Evolutionary conservation across 495 filamentous ascomycete genomes (phyloP).

Genomic region (Penicillium roqueforti): DNA sequence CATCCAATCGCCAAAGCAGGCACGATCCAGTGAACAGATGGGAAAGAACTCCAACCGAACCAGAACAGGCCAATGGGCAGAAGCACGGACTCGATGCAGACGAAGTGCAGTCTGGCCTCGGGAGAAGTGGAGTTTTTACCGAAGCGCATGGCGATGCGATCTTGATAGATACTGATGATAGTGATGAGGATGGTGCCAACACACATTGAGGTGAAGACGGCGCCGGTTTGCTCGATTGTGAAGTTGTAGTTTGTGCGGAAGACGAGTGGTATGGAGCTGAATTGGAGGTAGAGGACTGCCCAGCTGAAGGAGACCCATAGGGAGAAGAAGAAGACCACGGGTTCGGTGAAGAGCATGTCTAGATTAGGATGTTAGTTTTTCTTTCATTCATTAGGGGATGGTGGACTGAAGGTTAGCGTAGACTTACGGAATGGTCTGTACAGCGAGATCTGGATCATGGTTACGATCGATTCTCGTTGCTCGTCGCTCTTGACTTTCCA

Average conservation of each 20-base stretch:
- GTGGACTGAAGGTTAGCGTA: neutral
- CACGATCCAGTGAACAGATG: slow-evolving; percentile 70
- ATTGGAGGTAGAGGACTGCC: slow-evolving; percentile 84
- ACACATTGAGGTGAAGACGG: slow-evolving; percentile 72
- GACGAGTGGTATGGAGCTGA: slow-evolving; percentile 72
- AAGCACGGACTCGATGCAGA: slow-evolving; percentile 65
- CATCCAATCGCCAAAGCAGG: slow-evolving; percentile 66
- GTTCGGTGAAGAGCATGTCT: slow-evolving; percentile 81
- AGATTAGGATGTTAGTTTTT: slow-evolving; percentile 3
- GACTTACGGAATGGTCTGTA: slow-evolving; percentile 69
- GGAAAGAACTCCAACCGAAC: slow-evolving; percentile 70
- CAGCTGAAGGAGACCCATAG: slow-evolving; percentile 88
- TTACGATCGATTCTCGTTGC: slow-evolving; percentile 61
- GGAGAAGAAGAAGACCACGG: slow-evolving; percentile 92
- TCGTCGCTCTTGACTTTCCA: slow-evolving; percentile 87
- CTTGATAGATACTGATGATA: slow-evolving; percentile 71
- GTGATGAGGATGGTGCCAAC: slow-evolving; percentile 66
- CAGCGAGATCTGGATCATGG: slow-evolving; percentile 70
- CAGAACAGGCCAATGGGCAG: slow-evolving; percentile 78
- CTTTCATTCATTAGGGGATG: neutral
- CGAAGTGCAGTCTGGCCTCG: slow-evolving; percentile 79
- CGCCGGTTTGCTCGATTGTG: slow-evolving; percentile 59
- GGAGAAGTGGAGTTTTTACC: slow-evolving; percentile 52
- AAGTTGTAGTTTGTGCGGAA: slow-evolving; percentile 69
- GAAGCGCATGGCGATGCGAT: slow-evolving; percentile 42